These are phyloP conservation scores for Ascochyta clinopodiicola DNA, from an alignment of 2,329 filamentous ascomycete species.

Conservation along the genomic window DNA sequence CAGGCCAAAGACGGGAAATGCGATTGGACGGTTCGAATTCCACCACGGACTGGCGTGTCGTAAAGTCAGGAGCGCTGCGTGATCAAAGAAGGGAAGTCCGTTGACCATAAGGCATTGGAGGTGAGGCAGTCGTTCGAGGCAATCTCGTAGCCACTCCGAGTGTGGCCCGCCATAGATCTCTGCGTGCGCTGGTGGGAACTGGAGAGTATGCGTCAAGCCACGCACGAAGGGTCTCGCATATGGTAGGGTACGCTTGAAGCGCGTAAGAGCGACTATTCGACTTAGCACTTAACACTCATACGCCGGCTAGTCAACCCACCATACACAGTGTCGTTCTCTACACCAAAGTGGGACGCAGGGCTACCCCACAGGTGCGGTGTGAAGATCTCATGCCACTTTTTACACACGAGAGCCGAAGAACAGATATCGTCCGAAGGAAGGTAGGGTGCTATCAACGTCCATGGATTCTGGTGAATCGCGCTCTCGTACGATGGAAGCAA, in stretches of 20 bases:
- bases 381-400: conserved; percentile 65
- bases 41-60: conserved; percentile 43
- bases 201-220: conserved; percentile 66
- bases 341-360: conserved; percentile 67
- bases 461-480: conserved; percentile 61
- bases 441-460: conserved; percentile 63
- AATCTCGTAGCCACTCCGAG: conserved; percentile 64
- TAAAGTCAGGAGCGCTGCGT: conserved; percentile 61
- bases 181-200: conserved; percentile 65
- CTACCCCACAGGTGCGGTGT: conserved; percentile 67
- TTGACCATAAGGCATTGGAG: conserved; percentile 67
- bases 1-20: conserved; percentile 54
- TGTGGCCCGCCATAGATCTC: conserved; percentile 67
- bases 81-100: conserved; percentile 67
- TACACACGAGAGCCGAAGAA: conserved; percentile 62
- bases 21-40: conserved; percentile 25
- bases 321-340: conserved; percentile 66
- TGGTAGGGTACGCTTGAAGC: conserved; percentile 64
- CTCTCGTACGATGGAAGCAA: conserved; percentile 66
- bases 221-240: conserved; percentile 61
- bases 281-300: conserved; percentile 10
- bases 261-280: conserved; percentile 60
- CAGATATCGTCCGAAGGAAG: conserved; percentile 64
- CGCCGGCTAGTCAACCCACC: conserved; percentile 37
- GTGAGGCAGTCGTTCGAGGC: conserved; percentile 63